Conservation (phyloP, 495 filamentous ascomycete species). For the Coniosporium apollinis region DNA sequence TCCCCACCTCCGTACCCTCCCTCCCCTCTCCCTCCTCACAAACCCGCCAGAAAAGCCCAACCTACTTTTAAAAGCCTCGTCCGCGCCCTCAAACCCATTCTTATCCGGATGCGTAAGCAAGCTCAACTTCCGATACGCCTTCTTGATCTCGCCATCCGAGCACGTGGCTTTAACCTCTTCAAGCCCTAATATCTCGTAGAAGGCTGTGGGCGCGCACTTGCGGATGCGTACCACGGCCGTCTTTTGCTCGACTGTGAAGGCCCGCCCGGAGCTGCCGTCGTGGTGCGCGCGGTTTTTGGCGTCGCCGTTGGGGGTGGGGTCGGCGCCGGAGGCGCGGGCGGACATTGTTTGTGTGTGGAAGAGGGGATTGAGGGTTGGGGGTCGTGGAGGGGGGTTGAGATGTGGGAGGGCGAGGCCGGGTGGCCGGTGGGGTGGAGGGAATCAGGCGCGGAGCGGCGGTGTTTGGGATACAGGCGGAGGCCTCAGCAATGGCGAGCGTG, state of each 20-base stretch:
- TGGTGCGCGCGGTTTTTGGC: constrained; percentile 72
- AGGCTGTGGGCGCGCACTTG: constrained; percentile 66
- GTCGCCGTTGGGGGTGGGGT: constrained; percentile 39
- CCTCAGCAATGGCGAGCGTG: too few species aligned
- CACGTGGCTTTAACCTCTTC: constrained; percentile 41
- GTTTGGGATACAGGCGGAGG: not conserved
- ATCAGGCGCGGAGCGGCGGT: not conserved
- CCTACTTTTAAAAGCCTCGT: constrained; percentile 90
- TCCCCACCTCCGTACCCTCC: too few species aligned
- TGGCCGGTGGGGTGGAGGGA: constrained; percentile 1
- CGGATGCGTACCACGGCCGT: constrained; percentile 75
- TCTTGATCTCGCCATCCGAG: constrained; percentile 71
- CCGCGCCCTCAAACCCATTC: constrained; percentile 91
- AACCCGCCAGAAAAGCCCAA: too few species aligned
- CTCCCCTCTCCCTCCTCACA: not conserved
- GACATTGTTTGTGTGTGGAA: constrained; percentile 39
- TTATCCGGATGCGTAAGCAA: constrained; percentile 90
- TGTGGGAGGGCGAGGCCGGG: not conserved
- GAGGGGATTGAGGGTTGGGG: constrained; percentile 2
- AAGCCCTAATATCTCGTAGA: constrained; percentile 75
- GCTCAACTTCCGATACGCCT: constrained; percentile 82
- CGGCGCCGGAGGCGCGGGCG: constrained; percentile 57
- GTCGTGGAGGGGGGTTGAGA: constrained; percentile 3
- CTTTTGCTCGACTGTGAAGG: constrained; percentile 80
- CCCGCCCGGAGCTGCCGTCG: constrained; percentile 81